Evolutionary conservation across 2,329 filamentous ascomycete species (phyloP).

Genomic region (Epichloe baconii): DNA sequence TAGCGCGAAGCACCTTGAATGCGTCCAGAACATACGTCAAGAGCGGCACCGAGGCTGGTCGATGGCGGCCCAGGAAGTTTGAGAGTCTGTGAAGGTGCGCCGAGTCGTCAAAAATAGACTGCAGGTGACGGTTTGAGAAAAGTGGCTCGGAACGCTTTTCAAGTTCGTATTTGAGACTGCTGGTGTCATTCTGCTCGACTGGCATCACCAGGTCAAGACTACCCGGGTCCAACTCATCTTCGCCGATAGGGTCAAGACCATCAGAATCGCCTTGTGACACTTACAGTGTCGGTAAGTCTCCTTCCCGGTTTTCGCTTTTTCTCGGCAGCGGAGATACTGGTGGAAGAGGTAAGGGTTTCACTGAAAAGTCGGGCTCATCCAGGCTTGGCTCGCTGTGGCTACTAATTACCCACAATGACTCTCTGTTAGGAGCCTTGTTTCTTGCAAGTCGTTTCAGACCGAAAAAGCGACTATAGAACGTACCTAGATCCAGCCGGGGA

Average conservation of each 20-base stretch:
- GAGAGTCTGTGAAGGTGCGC: slow-evolving; percentile 52
- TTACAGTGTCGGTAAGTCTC: slow-evolving; percentile 6
- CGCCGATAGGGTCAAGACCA: slow-evolving; percentile 21
- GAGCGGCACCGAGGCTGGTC: slow-evolving; percentile 50
- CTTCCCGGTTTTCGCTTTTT: background rate
- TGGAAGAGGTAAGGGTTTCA: slow-evolving; percentile 5
- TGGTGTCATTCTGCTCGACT: slow-evolving; percentile 3
- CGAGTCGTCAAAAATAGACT: slow-evolving; percentile 51
- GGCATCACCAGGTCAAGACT: slow-evolving; percentile 24
- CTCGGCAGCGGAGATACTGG: background rate
- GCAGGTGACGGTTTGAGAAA: slow-evolving; percentile 52
- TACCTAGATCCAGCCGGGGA: background rate
- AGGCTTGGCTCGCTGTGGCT: slow-evolving; percentile 7
- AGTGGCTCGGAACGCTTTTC: slow-evolving; percentile 51
- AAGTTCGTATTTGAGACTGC: slow-evolving; percentile 30
- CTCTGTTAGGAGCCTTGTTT: no score
- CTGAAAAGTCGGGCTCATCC: slow-evolving; percentile 5
- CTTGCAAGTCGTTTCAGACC: background rate
- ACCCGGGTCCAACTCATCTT: slow-evolving; percentile 24
- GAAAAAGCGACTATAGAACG: background rate
- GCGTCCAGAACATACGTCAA: slow-evolving; percentile 61
- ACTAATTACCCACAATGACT: background rate
- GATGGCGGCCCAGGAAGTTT: slow-evolving; percentile 46
- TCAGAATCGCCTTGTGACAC: slow-evolving; percentile 11
- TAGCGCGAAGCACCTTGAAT: slow-evolving; percentile 55